Evolutionary conservation across 2,329 filamentous ascomycete species (phyloP).

Genomic region (Venturia carpophila): DNA sequence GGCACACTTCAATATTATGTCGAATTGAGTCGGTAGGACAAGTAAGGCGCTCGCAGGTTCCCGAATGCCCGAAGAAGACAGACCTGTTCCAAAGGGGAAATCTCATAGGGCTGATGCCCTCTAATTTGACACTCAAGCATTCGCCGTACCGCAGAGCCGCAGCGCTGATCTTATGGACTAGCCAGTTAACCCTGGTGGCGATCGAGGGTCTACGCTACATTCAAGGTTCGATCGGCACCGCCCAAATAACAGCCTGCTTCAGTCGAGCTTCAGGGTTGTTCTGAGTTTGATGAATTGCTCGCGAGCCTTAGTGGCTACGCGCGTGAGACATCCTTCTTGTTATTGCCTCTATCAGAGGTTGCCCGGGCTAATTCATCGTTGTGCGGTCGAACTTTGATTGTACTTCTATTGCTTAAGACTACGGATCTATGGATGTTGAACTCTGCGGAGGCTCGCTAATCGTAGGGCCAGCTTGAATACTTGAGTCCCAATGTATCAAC

Average conservation of each 20-base stretch:
- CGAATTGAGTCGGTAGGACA: neutral
- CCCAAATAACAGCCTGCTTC: neutral
- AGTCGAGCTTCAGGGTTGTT: neutral
- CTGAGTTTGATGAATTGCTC: neutral
- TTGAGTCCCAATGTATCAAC: neutral
- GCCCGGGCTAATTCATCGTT: neutral
- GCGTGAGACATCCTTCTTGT: neutral
- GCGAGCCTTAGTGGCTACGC: neutral
- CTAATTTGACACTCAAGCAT: neutral
- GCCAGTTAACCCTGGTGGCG: neutral
- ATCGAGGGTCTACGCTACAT: neutral
- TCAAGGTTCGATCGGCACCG: neutral
- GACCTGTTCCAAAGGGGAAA: neutral
- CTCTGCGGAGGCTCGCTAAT: neutral
- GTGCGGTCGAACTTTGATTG: neutral
- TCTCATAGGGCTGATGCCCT: neutral
- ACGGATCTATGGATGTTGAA: neutral
- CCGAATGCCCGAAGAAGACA: neutral
- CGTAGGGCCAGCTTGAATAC: neutral
- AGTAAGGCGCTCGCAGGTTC: neutral
- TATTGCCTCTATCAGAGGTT: neutral
- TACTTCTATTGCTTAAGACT: neutral
- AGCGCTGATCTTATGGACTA: neutral
- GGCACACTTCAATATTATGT: neutral
- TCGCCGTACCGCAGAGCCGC: slow-evolving; percentile 3